Base-by-base conservation (phyloP, 768 basidiomycete genomes). In the Hygrophorus pudorinus region DNA sequence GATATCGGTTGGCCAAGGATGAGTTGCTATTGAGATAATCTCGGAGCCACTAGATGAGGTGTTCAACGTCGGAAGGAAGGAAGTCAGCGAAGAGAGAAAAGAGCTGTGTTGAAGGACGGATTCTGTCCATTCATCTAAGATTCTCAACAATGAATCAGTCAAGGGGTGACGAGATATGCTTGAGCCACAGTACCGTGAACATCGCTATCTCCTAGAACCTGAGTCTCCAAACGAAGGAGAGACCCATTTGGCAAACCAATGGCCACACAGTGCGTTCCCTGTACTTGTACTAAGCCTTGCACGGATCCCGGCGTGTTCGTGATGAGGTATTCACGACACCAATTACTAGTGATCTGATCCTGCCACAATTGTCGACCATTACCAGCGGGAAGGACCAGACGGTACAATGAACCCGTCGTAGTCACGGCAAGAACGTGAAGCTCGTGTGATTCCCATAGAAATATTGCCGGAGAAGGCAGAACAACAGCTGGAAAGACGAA, bases 371-470 rank as follows among this genome's bases (percentile, higher is more conserved):
- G 43, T 65, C 65, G 62, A 14, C 67, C 68, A 41, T 64, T 65
- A 42, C 69, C 66, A 13, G 81, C 52, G 5, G 87, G 81, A 39
- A 93, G 63, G 1, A 80, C 70, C 20, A 91, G 51, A 34, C 84
- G 78, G 59, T 81, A 86, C 12, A 93, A 66, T 7, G 85, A 85
- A 2, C 84, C 85, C 9, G 70, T 65, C 38, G 66, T 60, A 0
- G 86, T 84, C 18, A 84, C 71, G 0, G 75, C 78, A 21, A 90
- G 56, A n/a, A 93, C 59, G 55, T 88, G 83, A 8, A 92, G 59
- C 51, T 79, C 73, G 0, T 62, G 58, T 21, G 67, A 58, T 38
- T 70, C 65, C 61, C 70, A 74, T 13, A 79, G 57, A 53, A 84
- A 74, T 41, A 90, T 56, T 16, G 79, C 72, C 2, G 89, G 87